Percentiles rank a stretch among this genome's conserved stretches.
Evolutionary conservation across 306 rosid genomes (phyloP).

Genomic region (Quercus aquifolioides): DNA sequence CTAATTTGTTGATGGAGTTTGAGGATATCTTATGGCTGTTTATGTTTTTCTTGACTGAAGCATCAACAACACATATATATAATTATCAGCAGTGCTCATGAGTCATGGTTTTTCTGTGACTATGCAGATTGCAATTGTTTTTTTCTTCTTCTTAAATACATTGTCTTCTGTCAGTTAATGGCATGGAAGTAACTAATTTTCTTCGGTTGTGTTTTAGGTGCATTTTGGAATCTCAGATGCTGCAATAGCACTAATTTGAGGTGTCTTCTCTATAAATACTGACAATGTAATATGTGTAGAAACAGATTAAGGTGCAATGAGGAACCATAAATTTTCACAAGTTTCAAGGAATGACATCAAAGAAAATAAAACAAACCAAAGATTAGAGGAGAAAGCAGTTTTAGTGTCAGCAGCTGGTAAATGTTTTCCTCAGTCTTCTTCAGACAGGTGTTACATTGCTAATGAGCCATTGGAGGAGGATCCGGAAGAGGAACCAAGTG

Average conservation of each 20-base stretch:
- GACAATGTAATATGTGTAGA: neutral
- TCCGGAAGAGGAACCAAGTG: constrained; percentile 3
- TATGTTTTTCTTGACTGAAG: no score
- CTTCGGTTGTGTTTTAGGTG: neutral
- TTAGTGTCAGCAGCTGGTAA: no score
- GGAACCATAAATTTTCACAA: neutral
- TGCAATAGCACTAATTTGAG: neutral
- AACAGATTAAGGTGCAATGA: neutral
- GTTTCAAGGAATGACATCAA: neutral
- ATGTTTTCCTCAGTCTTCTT: neutral
- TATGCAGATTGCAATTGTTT: no score
- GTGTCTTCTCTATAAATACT: no score
- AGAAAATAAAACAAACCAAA: neutral
- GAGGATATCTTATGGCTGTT: no score
- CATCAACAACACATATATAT: no score
- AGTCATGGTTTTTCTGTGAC: no score
- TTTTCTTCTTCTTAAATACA: no score
- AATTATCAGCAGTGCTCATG: no score
- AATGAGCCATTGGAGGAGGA: neutral
- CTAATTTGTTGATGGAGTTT: no score
- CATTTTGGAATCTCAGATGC: neutral
- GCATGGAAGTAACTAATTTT: no score
- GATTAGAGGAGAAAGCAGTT: neutral
- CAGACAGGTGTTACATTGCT: neutral
- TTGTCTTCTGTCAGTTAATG: no score